Conservation (phyloP, 768 basidiomycete species). For the Russula compacta region DNA sequence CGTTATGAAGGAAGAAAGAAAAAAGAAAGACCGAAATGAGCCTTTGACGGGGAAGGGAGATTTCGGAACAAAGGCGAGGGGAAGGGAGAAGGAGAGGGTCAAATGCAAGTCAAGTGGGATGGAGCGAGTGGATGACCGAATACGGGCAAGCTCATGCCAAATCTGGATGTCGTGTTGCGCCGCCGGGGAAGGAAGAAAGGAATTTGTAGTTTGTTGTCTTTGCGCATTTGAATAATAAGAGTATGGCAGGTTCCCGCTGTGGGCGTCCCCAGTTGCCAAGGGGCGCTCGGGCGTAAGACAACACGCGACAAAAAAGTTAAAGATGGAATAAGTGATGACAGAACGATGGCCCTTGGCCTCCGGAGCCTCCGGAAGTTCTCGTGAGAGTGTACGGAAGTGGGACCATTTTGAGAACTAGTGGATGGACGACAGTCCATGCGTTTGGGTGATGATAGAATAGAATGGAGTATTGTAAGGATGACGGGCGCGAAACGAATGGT, state of each 20-base stretch:
- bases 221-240: background rate
- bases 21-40: too few species aligned
- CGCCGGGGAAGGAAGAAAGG: background rate
- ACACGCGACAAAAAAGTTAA: background rate
- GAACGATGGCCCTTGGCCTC: background rate
- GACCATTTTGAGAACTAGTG: too few species aligned
- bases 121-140: background rate
- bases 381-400: too few species aligned
- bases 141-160: slow-evolving; percentile 6
- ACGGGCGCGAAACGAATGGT: background rate
- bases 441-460: too few species aligned
- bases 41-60: too few species aligned
- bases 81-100: background rate
- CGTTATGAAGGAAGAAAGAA: too few species aligned
- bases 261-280: background rate
- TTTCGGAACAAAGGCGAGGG: background rate
- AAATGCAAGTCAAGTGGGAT: too few species aligned
- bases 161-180: background rate
- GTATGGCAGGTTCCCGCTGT: background rate
- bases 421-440: too few species aligned
- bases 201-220: background rate
- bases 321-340: background rate
- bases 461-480: too few species aligned
- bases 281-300: background rate
- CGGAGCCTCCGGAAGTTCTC: background rate